A percentile compares a stretch with the other conserved stretches of the same genome.
Evolutionary conservation across 257 asterid species (phyloP).

Genomic region (Solanum etuberosum): DNA sequence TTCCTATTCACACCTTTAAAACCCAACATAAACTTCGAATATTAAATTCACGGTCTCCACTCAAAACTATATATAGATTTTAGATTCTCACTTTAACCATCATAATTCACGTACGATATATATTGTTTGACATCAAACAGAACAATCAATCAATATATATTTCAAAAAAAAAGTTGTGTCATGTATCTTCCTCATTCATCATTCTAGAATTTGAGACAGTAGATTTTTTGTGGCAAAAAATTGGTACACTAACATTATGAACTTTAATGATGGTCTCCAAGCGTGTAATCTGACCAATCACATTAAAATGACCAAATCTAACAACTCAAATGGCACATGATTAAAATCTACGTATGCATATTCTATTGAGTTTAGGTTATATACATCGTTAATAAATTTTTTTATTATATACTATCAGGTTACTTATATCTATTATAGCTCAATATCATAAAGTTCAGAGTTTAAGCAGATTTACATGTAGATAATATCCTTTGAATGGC

Average conservation of each 20-base stretch:
- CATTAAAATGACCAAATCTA: not conserved
- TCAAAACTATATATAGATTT: not conserved
- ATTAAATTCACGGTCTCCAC: no score
- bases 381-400: not conserved
- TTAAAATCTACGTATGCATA: not conserved
- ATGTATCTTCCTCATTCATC: not conserved
- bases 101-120: not conserved
- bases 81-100: not conserved
- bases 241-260: not conserved
- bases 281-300: not conserved
- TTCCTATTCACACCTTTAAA: no score
- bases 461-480: not conserved
- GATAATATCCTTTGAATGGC: not conserved
- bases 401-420: not conserved
- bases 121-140: not conserved
- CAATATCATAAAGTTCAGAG: not conserved
- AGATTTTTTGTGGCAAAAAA: not conserved
- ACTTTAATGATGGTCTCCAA: not conserved
- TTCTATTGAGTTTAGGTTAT: not conserved
- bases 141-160: not conserved
- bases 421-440: not conserved
- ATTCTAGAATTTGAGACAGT: not conserved
- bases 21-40: no score
- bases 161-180: not conserved
- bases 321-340: not conserved